Evolutionary conservation across 768 basidiomycete genomes (phyloP), one percentile per base, ranked within the genome.

Genomic region (Chiua virens): DNA sequence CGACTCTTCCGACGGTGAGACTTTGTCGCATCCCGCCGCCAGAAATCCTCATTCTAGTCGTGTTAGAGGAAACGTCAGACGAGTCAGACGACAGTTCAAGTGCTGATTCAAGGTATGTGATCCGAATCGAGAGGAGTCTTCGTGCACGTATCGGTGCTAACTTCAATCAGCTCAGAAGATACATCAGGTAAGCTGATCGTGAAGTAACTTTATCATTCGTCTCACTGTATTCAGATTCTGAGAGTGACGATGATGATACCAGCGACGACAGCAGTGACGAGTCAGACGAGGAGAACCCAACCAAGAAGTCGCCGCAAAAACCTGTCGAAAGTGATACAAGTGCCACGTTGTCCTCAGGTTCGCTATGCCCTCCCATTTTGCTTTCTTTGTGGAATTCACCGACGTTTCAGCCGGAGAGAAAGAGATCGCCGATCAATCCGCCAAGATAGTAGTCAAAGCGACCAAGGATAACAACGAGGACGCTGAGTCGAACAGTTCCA

Each of bases 321-420:
- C 22, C 35, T 15, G 41, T 18, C 4, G 62, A 65, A 20, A 69
- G 72, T 43, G 74, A 72, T 42, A 72, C 75, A 3, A 78, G 75
- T 54, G 64, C 45, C 22, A 79, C 75, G 8, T 57, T 76, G 42
- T 70, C 73, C 21, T 74, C 73, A 53, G 63, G 66, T 67, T 49
- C 17, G 58, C 7, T 43, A n/a, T 7, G 5, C 18, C 25, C 35
- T n/a, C 27, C 35, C 10, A 18, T 30, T 7, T 21, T n/a, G 5
- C 18, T 6, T 36, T 39, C 34, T 40, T 35, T 22, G 23, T 50
- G 14, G 34, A 14, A 30, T 49, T 49, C 20, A 57, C 35, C 8
- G n/a, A 38, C 11, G 14, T n/a, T 28, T 28, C 32, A 59, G 56
- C 45, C n/a, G 62, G 28, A 43, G 67, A 57, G 13, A 54, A 47